Base-by-base conservation (phyloP, 129 eudicot genomes). In the Sambucus nigra region DNA sequence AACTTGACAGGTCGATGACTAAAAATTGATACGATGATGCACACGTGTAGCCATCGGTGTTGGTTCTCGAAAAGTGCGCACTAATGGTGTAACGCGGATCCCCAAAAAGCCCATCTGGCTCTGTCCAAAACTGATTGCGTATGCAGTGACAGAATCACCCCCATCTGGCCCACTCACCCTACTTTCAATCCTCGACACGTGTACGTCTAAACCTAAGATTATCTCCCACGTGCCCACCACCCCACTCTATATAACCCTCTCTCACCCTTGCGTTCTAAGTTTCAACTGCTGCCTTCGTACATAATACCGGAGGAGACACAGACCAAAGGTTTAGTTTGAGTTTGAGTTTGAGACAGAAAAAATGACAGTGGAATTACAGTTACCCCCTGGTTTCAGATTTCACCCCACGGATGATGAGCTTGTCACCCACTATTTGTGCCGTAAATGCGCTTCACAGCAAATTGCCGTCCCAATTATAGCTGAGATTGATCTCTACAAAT, bases 351-450 rank as follows among this genome's bases (percentile, higher is more conserved):
- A 18, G 53, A 0, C 16, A 19, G 28, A 42, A 14, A 45, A 25
- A 38, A 67, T 68, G 73, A 46, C 72, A 6, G 47, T 15, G 61
- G 76, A 42, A 15, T 46, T 71, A 39, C 54, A 65, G 21, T 62
- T 82, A 23, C 92, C 92, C 1, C 76, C 92, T 0, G 92, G 92
- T 6, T 82, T 82, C 40, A 58, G 92, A 21, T 82, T 82, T 31
- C 85, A 82, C 49, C 85, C 92, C 0, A 82, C 85, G 0, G 92
- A 82, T 51, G 92, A 82, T 4, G 92, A 82, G 41, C 54, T 82
- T 50, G 85, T 82, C 14, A 76, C 74, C 74, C 82, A 82, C 61
- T 82, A 82, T 48, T 60, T 82, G 1, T 58, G 68, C 21, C 46
- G 72, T 56, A 82, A 74, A 68, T 77, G 79, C 41, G 74, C 92